Evolutionary conservation across 2,329 filamentous ascomycete genomes (phyloP), one percentile per base, ranked within the genome.

Genomic region (Fusarium verrucosum): DNA sequence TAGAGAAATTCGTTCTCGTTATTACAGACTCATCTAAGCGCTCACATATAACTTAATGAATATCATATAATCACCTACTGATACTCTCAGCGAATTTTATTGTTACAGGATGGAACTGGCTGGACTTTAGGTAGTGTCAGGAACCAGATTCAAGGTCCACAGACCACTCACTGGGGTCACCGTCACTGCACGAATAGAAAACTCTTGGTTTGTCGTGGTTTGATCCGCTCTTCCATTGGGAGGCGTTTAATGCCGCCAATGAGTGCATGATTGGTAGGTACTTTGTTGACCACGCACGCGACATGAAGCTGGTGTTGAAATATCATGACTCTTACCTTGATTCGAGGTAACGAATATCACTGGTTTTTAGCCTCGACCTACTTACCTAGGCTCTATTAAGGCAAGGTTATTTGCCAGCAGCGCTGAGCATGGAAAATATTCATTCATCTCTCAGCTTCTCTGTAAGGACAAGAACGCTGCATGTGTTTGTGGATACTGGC

Each of bases 151-250:
- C 16, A 25, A 25, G 43, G 44, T 38, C 54, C 52, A 41, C 49
- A 43, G 30, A 14, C 40, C 35, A 20, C 42, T 22, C n/a, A 25
- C 32, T n/a, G n/a, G n/a, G n/a, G n/a, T n/a, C n/a, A n/a, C n/a
- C n/a, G 26, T 20, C 16, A 40, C 36, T 66, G 65, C 35, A 43
- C 68, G 60, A 71, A 70, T 67, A 26, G 25, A 36, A 47, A 35
- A 32, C 37, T 25, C 45, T 36, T 30, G n/a, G 63, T 69, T 68
- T 70, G 68, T 68, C 63, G 60, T 63, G 50, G 36, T 41, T 54
- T 52, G 44, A 51, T 58, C 52, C 41, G 50, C 50, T 50, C 44
- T 40, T 33, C 41, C 43, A 54, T n/a, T n/a, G 55, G 51, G 37
- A 36, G 47, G 19, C 25, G 44, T 57, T 60, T 53, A 38, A 23